phyloP scores from a whole-genome alignment of 768 basidiomycete genomes.

The Cytidiella melzeri region DNA sequence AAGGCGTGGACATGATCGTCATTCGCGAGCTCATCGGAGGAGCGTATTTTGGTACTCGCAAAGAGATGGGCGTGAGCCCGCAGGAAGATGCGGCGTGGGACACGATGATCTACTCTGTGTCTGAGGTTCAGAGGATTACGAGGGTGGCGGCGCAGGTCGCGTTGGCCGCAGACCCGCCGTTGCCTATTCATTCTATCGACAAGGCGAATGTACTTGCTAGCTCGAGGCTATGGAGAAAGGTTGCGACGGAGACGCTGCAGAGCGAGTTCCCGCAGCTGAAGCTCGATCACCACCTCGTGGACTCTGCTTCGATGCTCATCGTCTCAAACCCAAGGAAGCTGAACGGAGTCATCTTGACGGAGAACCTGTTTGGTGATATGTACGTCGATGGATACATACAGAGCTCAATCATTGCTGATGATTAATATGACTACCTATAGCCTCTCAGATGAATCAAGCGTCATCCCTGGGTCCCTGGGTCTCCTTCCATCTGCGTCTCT shows the following conservation, averaged over 20 bases:
- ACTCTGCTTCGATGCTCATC: slow-evolving; percentile 95
- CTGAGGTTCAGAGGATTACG: slow-evolving; percentile 91
- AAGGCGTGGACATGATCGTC: slow-evolving; percentile 87
- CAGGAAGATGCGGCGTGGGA: slow-evolving; percentile 78
- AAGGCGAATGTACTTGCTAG: slow-evolving; percentile 98
- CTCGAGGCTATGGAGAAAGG: slow-evolving; percentile 90
- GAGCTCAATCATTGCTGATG: slow-evolving; percentile 6
- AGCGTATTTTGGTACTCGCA: slow-evolving; percentile 89
- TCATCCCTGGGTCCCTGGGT: slow-evolving; percentile 96
- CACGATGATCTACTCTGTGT: slow-evolving; percentile 86
- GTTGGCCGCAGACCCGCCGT: slow-evolving; percentile 71
- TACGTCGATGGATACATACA: no score
- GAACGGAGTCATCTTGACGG: slow-evolving; percentile 92
- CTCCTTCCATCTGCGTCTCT: slow-evolving; percentile 95
- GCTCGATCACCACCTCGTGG: slow-evolving; percentile 89
- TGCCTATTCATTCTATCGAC: slow-evolving; percentile 89
- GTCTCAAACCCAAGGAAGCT: slow-evolving; percentile 85
- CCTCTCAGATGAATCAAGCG: slow-evolving; percentile 93
- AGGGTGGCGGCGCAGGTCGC: slow-evolving; percentile 94
- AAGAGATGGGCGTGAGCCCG: slow-evolving; percentile 72
- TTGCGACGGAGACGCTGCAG: slow-evolving; percentile 77
- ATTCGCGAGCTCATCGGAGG: slow-evolving; percentile 96
- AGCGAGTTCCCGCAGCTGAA: slow-evolving; percentile 85
- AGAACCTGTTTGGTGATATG: slow-evolving; percentile 98
- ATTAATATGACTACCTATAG: slow-evolving; percentile 33